These are phyloP conservation scores for Colletotrichum gloeosporioides DNA, from an alignment of 2,329 filamentous ascomycete species.

Conservation along the genomic window DNA sequence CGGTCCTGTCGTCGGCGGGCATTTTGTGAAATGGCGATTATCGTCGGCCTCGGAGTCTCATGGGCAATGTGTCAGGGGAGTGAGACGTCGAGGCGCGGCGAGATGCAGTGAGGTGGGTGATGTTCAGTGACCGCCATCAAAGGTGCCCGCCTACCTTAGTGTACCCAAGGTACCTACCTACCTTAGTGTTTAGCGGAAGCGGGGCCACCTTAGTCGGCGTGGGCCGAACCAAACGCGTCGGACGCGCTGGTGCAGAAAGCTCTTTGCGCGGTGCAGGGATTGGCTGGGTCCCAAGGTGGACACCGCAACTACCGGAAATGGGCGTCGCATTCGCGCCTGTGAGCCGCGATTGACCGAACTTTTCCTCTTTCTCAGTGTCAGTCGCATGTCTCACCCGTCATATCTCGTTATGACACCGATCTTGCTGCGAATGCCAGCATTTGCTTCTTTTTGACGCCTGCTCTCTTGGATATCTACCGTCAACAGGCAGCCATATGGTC, in stretches of 20 bases:
- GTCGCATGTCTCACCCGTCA: neutral
- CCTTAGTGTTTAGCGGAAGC: neutral
- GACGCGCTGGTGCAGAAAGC: conserved; percentile 7
- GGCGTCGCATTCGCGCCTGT: neutral
- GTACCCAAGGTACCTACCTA: neutral
- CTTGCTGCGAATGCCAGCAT: conserved; percentile 5
- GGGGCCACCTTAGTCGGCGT: neutral
- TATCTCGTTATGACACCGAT: conserved; percentile 1
- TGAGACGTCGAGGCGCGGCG: neutral
- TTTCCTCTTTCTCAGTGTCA: conserved; percentile 6
- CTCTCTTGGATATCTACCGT: neutral
- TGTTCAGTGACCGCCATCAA: neutral
- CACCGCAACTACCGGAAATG: conserved; percentile 8
- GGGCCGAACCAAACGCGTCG: conserved; percentile 13
- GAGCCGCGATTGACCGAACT: conserved; percentile 12
- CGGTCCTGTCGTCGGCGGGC: conserved; percentile 50
- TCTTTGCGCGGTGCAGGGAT: conserved; percentile 7
- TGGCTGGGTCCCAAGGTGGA: neutral
- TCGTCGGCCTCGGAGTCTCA: neutral
- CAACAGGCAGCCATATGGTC: conserved; percentile 1
- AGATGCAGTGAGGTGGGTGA: neutral
- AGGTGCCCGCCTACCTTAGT: neutral
- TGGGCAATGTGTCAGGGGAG: neutral
- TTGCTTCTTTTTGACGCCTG: conserved; percentile 1
- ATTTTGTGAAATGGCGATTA: neutral